Conservation (phyloP, 1,284 basidiomycete genomes). For the Xanthoconium separans region DNA sequence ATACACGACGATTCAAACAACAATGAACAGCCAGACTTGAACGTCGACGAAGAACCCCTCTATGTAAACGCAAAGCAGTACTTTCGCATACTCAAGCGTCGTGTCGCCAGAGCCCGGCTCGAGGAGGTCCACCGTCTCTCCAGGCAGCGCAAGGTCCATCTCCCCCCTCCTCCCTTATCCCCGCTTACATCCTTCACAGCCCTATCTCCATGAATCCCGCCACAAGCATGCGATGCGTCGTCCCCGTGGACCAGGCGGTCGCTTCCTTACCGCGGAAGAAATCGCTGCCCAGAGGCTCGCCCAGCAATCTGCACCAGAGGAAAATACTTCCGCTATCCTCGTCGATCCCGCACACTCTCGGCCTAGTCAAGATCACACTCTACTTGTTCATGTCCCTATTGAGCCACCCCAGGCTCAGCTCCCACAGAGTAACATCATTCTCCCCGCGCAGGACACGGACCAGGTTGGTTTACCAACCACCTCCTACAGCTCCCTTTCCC, state of each 20-base stretch:
- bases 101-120: constrained; percentile 82
- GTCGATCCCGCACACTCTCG: constrained; percentile 12
- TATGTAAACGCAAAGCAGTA: constrained; percentile 99
- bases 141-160: constrained; percentile 81
- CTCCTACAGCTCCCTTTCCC: constrained; percentile 17
- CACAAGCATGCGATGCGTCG: constrained; percentile 98
- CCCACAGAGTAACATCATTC: constrained; percentile 17
- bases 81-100: constrained; percentile 91
- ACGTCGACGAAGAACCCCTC: constrained; percentile 88
- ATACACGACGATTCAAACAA: constrained; percentile 26
- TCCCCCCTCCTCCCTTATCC: background rate
- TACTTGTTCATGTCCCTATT: constrained; percentile 1
- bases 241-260: constrained; percentile 93
- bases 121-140: constrained; percentile 92
- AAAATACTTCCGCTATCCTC: constrained; percentile 12
- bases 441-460: constrained; percentile 19
- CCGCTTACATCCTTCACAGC: constrained; percentile 48
- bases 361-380: constrained; percentile 9
- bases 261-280: constrained; percentile 95
- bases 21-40: constrained; percentile 18
- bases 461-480: constrained; percentile 3
- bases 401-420: constrained; percentile 20
- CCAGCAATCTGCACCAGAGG: constrained; percentile 24
- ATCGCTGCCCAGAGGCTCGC: constrained; percentile 75
- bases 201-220: constrained; percentile 95